phyloP scores from a whole-genome alignment of 305 asterid species.

The Rubia peregrina region DNA sequence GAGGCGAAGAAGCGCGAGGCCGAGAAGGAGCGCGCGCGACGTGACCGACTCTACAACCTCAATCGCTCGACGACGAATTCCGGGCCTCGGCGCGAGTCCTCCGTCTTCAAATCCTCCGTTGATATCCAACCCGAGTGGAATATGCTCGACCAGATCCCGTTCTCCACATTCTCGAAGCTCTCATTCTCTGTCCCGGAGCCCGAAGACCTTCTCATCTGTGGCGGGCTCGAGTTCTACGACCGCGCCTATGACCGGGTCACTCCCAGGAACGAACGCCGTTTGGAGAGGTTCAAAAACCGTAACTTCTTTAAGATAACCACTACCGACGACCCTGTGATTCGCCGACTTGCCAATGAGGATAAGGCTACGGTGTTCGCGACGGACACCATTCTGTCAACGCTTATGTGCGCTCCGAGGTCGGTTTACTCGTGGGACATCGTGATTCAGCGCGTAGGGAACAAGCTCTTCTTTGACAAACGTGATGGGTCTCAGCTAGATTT shows the following conservation, averaged over 20 bases:
- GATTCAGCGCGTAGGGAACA: constrained; percentile 85
- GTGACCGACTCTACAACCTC: constrained; percentile 53
- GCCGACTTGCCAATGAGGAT: constrained; percentile 91
- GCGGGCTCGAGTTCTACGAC: no score
- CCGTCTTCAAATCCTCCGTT: no score
- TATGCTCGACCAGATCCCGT: no score
- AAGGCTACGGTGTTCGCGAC: constrained; percentile 94
- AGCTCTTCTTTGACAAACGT: constrained; percentile 81
- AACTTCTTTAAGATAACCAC: constrained; percentile 90
- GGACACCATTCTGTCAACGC: constrained; percentile 63
- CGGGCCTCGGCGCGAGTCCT: neutral
- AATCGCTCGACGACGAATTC: constrained; percentile 52
- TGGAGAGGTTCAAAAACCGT: constrained; percentile 81
- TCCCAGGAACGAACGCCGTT: constrained; percentile 58
- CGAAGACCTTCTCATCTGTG: no score
- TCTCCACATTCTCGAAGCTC: no score
- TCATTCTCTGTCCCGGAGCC: no score
- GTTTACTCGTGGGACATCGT: constrained; percentile 98
- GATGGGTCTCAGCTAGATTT: constrained; percentile 92
- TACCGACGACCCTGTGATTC: constrained; percentile 87
- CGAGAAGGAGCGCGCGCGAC: constrained; percentile 81
- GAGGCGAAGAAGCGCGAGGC: constrained; percentile 80
- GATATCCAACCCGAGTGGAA: no score
- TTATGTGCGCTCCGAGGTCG: constrained; percentile 88
- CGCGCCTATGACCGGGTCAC: constrained; percentile 63